phyloP scores from a whole-genome alignment of 768 basidiomycete species.

The Serendipita sp. region DNA sequence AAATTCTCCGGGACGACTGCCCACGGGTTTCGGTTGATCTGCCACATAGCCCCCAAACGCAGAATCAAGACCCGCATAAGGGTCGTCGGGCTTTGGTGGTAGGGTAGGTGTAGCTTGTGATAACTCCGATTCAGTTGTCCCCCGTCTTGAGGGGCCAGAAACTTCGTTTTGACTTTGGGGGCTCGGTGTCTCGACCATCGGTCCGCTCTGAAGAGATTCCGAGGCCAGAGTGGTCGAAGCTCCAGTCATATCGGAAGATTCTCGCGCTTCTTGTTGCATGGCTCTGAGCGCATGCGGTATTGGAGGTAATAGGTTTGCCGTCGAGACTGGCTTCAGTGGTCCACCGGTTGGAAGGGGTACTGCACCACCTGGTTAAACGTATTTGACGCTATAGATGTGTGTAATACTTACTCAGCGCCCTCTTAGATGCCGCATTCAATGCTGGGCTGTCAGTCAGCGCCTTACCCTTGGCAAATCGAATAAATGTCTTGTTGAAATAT shows the following conservation, averaged over 20 bases:
- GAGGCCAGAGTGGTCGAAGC: neutral
- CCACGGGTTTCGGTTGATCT: conserved; percentile 57
- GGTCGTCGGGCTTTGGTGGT: conserved; percentile 33
- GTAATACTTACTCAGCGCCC: conserved; percentile 41
- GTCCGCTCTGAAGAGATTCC: neutral
- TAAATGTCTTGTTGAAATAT: conserved; percentile 54
- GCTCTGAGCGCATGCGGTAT: conserved; percentile 11
- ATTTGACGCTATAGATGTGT: conserved; percentile 31
- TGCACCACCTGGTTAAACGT: conserved; percentile 20
- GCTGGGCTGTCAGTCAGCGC: conserved; percentile 80
- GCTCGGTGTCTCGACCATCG: conserved; percentile 11
- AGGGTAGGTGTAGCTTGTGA: conserved; percentile 30
- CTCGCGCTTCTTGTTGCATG: conserved; percentile 14
- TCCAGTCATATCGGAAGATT: neutral
- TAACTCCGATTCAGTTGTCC: conserved; percentile 20
- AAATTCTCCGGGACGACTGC: conserved; percentile 28
- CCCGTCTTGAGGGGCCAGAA: conserved; percentile 16
- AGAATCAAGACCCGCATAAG: conserved; percentile 68
- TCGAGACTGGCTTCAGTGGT: conserved; percentile 31
- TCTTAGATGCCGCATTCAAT: conserved; percentile 64
- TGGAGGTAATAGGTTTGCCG: conserved; percentile 16
- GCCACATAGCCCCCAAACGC: conserved; percentile 61
- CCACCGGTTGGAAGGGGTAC: conserved; percentile 43
- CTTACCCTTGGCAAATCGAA: conserved; percentile 72
- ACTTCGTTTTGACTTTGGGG: conserved; percentile 9